phyloP scores from a whole-genome alignment of 768 basidiomycete genomes.

The Rhodotorula sphaerocarpa region DNA sequence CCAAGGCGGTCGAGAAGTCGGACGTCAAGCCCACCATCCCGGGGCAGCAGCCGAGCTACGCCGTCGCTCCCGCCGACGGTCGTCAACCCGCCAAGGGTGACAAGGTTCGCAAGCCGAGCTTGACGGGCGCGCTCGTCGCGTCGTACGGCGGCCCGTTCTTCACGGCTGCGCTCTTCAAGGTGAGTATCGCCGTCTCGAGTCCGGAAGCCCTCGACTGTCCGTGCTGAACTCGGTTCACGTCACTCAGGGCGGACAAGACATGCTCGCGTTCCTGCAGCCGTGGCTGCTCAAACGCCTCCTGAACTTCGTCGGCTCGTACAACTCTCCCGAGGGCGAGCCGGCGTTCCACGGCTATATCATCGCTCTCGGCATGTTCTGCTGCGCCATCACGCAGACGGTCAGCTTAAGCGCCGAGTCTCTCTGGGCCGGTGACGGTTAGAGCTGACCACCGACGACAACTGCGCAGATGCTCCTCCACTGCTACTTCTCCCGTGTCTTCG shows the following conservation, averaged over 20 bases:
- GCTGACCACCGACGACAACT: too few relatives aligned
- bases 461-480: conserved; percentile 40
- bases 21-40: background rate
- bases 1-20: conserved; percentile 9
- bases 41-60: conserved; percentile 11
- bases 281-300: conserved; percentile 72
- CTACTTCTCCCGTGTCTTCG: conserved; percentile 37
- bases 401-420: conserved; percentile 7
- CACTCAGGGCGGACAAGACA: conserved; percentile 54
- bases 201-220: background rate
- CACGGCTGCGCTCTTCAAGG: conserved; percentile 43
- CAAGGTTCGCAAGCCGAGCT: conserved; percentile 46
- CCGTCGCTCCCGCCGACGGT: conserved; percentile 16
- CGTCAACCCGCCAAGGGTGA: conserved; percentile 16
- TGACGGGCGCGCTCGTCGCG: conserved; percentile 65
- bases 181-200: background rate
- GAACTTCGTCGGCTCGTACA: conserved; percentile 71
- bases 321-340: conserved; percentile 46
- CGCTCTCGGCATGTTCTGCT: conserved; percentile 68
- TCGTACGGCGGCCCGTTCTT: conserved; percentile 72
- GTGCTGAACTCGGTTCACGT: background rate
- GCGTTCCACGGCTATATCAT: conserved; percentile 65
- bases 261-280: conserved; percentile 74
- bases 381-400: conserved; percentile 71
- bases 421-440: too few relatives aligned